A percentile compares a stretch with the other conserved stretches of the same genome.
These are phyloP conservation scores for Suillus ampliporus DNA, from an alignment of 768 basidiomycete genomes.

Conservation along the genomic window DNA sequence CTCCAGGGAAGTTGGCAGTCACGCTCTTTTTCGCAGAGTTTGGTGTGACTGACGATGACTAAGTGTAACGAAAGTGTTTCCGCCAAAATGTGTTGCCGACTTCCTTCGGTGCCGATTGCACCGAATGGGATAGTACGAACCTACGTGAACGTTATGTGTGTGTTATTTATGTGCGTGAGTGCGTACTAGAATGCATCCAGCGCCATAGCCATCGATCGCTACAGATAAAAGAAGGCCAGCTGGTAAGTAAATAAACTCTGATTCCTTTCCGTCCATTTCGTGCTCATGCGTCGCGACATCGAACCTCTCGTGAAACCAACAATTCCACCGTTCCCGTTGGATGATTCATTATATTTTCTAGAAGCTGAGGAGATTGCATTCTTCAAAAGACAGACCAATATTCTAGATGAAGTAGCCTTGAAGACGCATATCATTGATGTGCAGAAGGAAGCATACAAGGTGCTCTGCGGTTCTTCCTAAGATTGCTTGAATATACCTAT, in stretches of 20 bases:
- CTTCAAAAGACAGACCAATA: neutral
- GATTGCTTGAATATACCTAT: neutral
- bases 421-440: neutral
- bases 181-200: too few species aligned
- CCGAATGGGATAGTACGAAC: too few species aligned
- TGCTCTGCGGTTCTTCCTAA: neutral
- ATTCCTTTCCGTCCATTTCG: neutral
- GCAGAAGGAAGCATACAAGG: neutral
- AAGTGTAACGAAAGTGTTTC: too few species aligned
- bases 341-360: constrained; percentile 1
- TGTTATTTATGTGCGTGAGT: too few species aligned
- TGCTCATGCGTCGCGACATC: neutral
- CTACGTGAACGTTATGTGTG: too few species aligned
- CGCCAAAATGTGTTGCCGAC: too few species aligned
- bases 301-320: neutral
- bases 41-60: too few species aligned
- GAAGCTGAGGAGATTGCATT: neutral
- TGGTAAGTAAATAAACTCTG: neutral
- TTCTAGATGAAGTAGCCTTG: neutral
- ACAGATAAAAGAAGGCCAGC: neutral
- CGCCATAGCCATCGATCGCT: too few species aligned
- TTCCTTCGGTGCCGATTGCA: too few species aligned
- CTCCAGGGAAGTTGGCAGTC: too few species aligned
- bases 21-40: too few species aligned
- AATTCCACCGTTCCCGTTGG: neutral